Percentiles rank a stretch among this genome's conserved stretches.
Conservation (phyloP, 2,329 filamentous ascomycete species). For the Fusarium pininemorale region DNA sequence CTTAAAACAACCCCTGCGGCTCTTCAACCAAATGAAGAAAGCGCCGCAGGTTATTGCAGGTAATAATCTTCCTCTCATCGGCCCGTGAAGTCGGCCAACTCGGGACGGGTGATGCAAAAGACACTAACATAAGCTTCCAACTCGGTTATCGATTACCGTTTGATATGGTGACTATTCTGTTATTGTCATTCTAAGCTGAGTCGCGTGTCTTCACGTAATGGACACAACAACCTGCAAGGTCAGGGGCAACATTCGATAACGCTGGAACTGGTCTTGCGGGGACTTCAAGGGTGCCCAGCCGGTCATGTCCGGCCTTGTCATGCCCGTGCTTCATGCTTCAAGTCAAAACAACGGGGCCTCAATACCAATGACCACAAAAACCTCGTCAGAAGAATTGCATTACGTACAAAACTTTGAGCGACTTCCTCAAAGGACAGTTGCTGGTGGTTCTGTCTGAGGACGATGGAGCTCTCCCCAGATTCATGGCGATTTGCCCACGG, state of each 20-base stretch:
- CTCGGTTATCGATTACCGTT: conserved; percentile 1
- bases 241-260: conserved; percentile 24
- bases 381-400: conserved; percentile 26
- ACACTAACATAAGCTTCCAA: neutral
- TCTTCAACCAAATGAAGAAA: neutral
- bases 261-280: conserved; percentile 19
- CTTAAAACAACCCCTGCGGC: conserved; percentile 12
- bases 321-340: conserved; percentile 12
- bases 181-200: neutral
- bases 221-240: conserved; percentile 9
- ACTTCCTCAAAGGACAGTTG: conserved; percentile 17
- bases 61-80: conserved; percentile 11
- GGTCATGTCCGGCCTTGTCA: conserved; percentile 37
- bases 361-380: conserved; percentile 21
- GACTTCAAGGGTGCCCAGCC: conserved; percentile 28
- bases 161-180: neutral
- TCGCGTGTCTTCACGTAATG: neutral
- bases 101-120: neutral
- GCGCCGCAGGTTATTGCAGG: conserved; percentile 7
- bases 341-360: conserved; percentile 25
- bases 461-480: conserved; percentile 41
- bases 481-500: conserved; percentile 34
- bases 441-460: conserved; percentile 8
- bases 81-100: neutral
- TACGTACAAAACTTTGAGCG: conserved; percentile 40